phyloP scores from a whole-genome alignment of 495 filamentous ascomycete species.

The Pyronema domesticum region DNA sequence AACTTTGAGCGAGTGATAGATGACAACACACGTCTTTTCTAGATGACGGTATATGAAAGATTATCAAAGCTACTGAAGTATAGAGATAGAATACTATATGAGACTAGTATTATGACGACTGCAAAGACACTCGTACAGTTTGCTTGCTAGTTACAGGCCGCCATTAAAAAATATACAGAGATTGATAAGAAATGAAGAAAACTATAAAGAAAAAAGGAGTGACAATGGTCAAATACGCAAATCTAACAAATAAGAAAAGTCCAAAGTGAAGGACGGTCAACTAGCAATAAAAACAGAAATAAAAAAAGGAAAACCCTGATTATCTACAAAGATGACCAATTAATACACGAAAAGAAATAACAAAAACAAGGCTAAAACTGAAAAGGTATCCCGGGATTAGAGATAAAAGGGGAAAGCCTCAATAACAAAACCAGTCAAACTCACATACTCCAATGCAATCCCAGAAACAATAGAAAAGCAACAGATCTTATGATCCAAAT shows the following conservation, averaged over 20 bases:
- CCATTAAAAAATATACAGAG: background rate
- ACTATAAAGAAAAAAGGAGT: background rate
- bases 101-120: too few relatives aligned
- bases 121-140: background rate
- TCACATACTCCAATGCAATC: background rate
- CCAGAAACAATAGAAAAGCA: background rate
- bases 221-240: background rate
- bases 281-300: background rate
- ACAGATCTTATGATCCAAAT: background rate
- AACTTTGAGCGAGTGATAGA: too few relatives aligned
- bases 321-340: background rate
- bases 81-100: too few relatives aligned
- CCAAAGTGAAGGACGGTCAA: background rate
- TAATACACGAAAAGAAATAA: background rate
- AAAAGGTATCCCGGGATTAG: background rate
- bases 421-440: background rate
- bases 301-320: background rate
- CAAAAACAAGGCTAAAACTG: background rate
- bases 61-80: too few relatives aligned
- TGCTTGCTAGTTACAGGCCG: background rate
- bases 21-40: too few relatives aligned
- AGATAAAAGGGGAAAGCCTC: background rate
- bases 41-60: too few relatives aligned
- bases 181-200: background rate
- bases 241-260: background rate